phyloP scores from a whole-genome alignment of 768 basidiomycete genomes.

The Russula sp. region DNA sequence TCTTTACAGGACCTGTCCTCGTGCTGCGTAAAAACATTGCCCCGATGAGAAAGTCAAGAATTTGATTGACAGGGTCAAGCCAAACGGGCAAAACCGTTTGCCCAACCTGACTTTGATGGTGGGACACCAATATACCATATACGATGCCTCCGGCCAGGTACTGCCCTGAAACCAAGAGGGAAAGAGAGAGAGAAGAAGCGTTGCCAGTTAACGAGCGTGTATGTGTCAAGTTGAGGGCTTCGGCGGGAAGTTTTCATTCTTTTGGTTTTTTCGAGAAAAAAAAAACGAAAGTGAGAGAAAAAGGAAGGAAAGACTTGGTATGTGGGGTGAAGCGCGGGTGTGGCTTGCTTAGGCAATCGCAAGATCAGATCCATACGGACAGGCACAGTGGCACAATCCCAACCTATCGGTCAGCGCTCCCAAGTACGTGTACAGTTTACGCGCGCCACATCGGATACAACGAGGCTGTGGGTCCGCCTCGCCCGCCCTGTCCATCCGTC shows the following conservation, averaged over 20 bases:
- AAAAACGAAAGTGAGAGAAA: background rate
- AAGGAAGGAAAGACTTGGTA: background rate
- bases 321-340: background rate
- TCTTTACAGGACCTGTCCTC: background rate
- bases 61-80: constrained; percentile 4
- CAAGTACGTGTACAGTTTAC: constrained; percentile 2
- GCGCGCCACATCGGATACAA: constrained; percentile 11
- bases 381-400: background rate
- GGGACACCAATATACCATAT: background rate
- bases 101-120: too few relatives aligned
- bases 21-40: background rate
- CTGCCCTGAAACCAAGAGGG: background rate
- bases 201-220: too few relatives aligned
- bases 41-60: background rate
- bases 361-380: constrained; percentile 3
- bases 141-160: background rate
- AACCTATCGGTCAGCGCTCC: background rate
- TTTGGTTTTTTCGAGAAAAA: background rate
- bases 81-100: background rate
- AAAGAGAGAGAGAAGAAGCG: too few relatives aligned
- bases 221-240: too few relatives aligned
- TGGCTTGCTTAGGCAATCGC: constrained; percentile 5
- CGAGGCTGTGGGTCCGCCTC: constrained; percentile 13
- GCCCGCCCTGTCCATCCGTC: background rate
- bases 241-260: background rate